A percentile compares a stretch with the other conserved stretches of the same genome.
These are phyloP conservation scores for Fusarium sp. DNA, from an alignment of 2,329 filamentous ascomycete species.

Conservation along the genomic window DNA sequence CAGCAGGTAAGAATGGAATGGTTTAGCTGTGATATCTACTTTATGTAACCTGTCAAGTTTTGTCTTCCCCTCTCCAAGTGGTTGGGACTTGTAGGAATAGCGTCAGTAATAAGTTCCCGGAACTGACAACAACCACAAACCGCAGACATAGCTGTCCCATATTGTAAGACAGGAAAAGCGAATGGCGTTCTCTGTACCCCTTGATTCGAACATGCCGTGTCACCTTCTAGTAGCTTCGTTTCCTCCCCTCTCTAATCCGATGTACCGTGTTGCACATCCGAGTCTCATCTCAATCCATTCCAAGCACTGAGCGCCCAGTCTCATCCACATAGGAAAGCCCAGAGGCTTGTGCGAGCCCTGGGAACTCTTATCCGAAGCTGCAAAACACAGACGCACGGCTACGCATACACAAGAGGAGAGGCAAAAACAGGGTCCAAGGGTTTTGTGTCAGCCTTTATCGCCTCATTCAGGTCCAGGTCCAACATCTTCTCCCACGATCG, in stretches of 20 bases:
- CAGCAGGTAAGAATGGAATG: background rate
- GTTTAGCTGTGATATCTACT: background rate
- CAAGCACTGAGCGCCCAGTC: constrained; percentile 12
- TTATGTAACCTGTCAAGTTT: constrained; percentile 8
- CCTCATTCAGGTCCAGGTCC: background rate
- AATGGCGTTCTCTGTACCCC: constrained; percentile 2
- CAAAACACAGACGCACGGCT: no score
- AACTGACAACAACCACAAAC: background rate
- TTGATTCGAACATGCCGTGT: constrained; percentile 12
- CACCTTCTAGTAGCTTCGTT: constrained; percentile 24
- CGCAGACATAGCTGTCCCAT: background rate
- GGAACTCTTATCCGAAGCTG: constrained; percentile 7
- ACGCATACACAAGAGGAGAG: background rate
- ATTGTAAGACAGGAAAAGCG: background rate
- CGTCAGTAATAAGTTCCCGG: background rate
- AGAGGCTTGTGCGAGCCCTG: background rate
- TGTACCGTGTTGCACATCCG: constrained; percentile 16
- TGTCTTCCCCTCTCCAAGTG: background rate
- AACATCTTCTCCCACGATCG: background rate
- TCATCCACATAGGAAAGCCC: constrained; percentile 9
- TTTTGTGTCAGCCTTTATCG: constrained; percentile 25
- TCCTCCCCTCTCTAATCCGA: background rate
- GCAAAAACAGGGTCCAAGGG: constrained; percentile 25
- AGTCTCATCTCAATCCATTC: constrained; percentile 36
- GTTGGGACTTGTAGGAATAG: background rate